A percentile compares a stretch with the other conserved stretches of the same genome.
Conservation (phyloP, 164 flowering plant genomes). For the Vitis rupestris region DNA sequence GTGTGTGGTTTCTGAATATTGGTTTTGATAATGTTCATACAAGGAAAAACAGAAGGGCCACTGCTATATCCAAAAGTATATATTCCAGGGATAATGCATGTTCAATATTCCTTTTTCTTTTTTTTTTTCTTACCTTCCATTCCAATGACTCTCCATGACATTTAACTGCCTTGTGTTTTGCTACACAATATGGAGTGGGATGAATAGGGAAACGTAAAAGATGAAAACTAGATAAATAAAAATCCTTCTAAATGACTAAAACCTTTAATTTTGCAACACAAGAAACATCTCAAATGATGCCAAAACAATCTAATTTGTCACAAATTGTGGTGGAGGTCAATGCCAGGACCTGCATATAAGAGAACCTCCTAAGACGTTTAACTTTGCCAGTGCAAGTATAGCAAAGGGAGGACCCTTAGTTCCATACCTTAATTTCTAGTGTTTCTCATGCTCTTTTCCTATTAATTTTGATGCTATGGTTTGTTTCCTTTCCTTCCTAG, state of each 20-base stretch:
- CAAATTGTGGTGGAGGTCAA: not conserved
- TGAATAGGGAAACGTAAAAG: too few relatives aligned
- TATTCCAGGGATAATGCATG: not conserved
- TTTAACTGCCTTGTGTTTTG: too few relatives aligned
- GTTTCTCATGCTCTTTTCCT: not conserved
- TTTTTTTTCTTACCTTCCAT: not conserved
- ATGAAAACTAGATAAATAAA: too few relatives aligned
- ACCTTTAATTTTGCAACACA: not conserved
- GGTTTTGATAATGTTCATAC: too few relatives aligned
- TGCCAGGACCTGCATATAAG: not conserved
- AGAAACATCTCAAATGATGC: not conserved
- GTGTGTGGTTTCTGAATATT: too few relatives aligned
- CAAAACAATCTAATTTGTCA: not conserved
- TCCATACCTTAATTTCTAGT: conserved; percentile 9
- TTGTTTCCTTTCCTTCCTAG: too few relatives aligned
- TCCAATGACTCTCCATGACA: not conserved
- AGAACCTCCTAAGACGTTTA: conserved; percentile 10
- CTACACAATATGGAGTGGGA: not conserved
- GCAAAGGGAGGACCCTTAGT: not conserved
- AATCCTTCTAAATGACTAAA: too few relatives aligned
- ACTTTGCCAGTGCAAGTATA: conserved; percentile 21
- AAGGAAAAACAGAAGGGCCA: too few relatives aligned
- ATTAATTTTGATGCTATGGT: too few relatives aligned
- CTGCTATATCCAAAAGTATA: too few relatives aligned
- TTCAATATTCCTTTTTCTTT: too few relatives aligned